These are phyloP conservation scores for Agroathelia rolfsii DNA, from an alignment of 1,284 basidiomycete species.

Conservation along the genomic window DNA sequence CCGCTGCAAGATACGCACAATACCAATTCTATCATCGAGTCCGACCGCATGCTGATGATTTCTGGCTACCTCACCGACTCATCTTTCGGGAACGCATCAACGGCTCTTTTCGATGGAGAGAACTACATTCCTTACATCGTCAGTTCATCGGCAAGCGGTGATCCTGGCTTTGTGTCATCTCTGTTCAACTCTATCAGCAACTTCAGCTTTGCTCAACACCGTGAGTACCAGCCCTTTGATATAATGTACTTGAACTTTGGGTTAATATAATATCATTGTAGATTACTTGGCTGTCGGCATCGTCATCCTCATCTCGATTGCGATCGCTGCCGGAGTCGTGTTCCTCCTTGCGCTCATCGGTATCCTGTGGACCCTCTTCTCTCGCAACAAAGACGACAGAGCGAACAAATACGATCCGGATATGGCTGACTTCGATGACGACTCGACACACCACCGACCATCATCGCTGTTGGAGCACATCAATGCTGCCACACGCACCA, in stretches of 20 bases:
- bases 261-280: slow-evolving; percentile 21
- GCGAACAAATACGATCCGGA: slow-evolving; percentile 44
- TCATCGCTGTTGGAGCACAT: slow-evolving; percentile 79
- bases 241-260: slow-evolving; percentile 4
- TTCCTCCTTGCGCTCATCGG: slow-evolving; percentile 85
- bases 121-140: slow-evolving; percentile 79
- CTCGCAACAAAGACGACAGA: slow-evolving; percentile 66
- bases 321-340: slow-evolving; percentile 90
- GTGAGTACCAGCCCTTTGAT: slow-evolving; percentile 37
- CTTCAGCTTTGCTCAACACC: slow-evolving; percentile 65
- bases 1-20: slow-evolving; percentile 74
- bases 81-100: slow-evolving; percentile 70
- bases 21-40: slow-evolving; percentile 64
- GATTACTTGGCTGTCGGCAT: slow-evolving; percentile 86
- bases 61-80: slow-evolving; percentile 72
- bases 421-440: slow-evolving; percentile 69
- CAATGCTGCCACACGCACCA: slow-evolving; percentile 75
- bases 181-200: slow-evolving; percentile 74
- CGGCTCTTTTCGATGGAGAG: slow-evolving; percentile 83
- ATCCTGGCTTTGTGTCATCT: slow-evolving; percentile 64
- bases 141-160: slow-evolving; percentile 58
- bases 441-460: slow-evolving; percentile 62
- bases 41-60: slow-evolving; percentile 85
- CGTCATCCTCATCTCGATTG: slow-evolving; percentile 95
- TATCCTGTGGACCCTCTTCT: slow-evolving; percentile 83